phyloP scores from a whole-genome alignment of 2,329 filamentous ascomycete species.

The Arthrobotrys conoides region DNA sequence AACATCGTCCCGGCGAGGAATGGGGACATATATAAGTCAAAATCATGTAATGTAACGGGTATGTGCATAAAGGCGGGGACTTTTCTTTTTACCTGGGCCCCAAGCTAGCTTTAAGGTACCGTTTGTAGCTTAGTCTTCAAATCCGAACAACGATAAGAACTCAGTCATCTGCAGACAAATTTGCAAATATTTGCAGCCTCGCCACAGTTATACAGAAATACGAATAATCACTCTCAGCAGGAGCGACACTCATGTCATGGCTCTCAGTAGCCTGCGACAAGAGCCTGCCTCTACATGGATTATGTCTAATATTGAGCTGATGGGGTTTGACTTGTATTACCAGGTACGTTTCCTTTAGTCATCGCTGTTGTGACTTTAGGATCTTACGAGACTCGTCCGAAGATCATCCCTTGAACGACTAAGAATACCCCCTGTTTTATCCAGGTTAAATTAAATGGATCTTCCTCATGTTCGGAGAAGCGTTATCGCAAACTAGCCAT shows the following conservation, averaged over 20 bases:
- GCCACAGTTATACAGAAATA: background rate
- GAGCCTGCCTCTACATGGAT: background rate
- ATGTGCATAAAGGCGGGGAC: background rate
- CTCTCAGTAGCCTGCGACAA: background rate
- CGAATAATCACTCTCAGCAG: background rate
- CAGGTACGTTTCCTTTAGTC: background rate
- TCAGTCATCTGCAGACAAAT: no score
- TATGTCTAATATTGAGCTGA: background rate
- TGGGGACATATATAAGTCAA: background rate
- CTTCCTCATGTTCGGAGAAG: background rate
- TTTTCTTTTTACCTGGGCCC: background rate
- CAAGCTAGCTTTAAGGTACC: background rate
- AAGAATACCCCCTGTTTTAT: background rate
- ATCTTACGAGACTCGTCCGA: no score
- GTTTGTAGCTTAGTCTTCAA: background rate
- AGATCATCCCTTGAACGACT: background rate
- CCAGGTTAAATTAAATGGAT: constrained; percentile 3
- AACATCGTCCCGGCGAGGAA: background rate
- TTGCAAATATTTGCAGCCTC: background rate
- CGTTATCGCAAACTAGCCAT: background rate
- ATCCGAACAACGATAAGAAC: no score
- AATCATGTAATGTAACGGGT: background rate
- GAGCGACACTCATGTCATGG: background rate
- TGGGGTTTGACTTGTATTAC: constrained; percentile 7
- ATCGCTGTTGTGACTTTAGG: background rate